These are phyloP conservation scores for Termitomyces sp. DNA, from an alignment of 768 basidiomycete genomes.

Conservation along the genomic window DNA sequence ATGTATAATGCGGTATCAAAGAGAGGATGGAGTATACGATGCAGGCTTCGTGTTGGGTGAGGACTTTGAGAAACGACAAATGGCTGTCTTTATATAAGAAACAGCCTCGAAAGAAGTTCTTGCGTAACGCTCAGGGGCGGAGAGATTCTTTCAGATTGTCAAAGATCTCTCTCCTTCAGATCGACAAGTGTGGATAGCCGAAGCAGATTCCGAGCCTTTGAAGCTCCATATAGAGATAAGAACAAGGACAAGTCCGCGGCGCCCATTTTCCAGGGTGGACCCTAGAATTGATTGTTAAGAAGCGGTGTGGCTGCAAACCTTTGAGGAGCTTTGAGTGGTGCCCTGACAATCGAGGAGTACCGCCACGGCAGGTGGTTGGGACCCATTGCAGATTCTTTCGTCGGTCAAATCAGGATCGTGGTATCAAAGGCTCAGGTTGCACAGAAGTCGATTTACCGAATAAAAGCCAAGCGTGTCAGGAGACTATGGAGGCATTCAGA, in stretches of 20 bases:
- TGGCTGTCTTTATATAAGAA: slow-evolving; percentile 5
- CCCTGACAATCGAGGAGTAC: slow-evolving; percentile 1
- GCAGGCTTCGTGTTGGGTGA: not conserved
- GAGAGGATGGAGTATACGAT: not conserved
- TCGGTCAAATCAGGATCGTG: not conserved
- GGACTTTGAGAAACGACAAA: not conserved
- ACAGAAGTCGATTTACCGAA: not conserved
- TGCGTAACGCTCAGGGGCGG: slow-evolving; percentile 1
- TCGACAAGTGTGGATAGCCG: not conserved
- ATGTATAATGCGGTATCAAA: not conserved
- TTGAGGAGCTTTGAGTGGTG: not conserved
- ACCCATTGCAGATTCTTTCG: not conserved
- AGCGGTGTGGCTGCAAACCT: slow-evolving; percentile 4
- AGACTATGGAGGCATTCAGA: not conserved
- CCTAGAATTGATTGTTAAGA: not conserved
- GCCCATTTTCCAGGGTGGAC: not conserved
- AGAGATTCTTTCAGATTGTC: not conserved
- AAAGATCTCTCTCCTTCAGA: slow-evolving; percentile 1
- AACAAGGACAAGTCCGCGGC: slow-evolving; percentile 5
- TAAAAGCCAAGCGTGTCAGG: not conserved
- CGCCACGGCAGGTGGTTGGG: not conserved
- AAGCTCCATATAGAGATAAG: slow-evolving; percentile 5
- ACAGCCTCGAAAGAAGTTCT: slow-evolving; percentile 2
- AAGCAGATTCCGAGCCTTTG: not conserved
- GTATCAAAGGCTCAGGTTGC: not conserved